Conservation (phyloP, 768 basidiomycete species). For the Tremella yokohamensis region DNA sequence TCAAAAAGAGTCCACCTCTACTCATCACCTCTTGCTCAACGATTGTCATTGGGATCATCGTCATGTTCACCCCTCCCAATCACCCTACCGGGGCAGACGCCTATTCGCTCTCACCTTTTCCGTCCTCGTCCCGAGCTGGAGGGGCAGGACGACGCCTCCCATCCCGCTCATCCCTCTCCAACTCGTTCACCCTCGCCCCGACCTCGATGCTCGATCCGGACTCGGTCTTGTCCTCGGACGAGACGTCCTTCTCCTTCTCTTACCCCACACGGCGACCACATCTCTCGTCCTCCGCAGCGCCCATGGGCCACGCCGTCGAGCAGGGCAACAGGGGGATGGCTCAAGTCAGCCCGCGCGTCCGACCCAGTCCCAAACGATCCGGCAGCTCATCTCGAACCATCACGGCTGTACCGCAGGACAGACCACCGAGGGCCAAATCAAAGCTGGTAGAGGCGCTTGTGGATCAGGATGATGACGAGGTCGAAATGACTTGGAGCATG, state of each 20-base stretch:
- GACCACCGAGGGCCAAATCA: not conserved
- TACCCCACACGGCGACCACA: slow-evolving; percentile 6
- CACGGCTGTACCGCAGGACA: not conserved
- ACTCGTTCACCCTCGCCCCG: slow-evolving; percentile 32
- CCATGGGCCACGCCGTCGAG: slow-evolving; percentile 15
- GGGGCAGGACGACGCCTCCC: slow-evolving; percentile 11
- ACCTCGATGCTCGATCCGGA: not conserved
- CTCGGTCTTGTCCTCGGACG: slow-evolving; percentile 1
- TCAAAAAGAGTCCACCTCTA: too few species aligned
- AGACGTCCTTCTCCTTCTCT: slow-evolving; percentile 21
- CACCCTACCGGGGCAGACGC: slow-evolving; percentile 6
- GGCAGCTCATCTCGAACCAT: not conserved
- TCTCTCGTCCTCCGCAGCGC: slow-evolving; percentile 5
- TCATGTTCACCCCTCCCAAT: slow-evolving; percentile 41
- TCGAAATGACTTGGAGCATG: slow-evolving; percentile 63
- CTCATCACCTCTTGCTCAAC: too few species aligned
- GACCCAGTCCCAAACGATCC: slow-evolving; percentile 5
- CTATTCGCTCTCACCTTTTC: slow-evolving; percentile 17
- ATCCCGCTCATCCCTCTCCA: slow-evolving; percentile 36
- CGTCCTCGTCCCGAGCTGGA: slow-evolving; percentile 12
- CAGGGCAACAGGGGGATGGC: slow-evolving; percentile 41
- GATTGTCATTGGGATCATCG: too few species aligned
- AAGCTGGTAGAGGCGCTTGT: slow-evolving; percentile 11
- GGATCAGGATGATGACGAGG: slow-evolving; percentile 50
- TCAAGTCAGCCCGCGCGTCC: slow-evolving; percentile 33